Evolutionary conservation across 176 grass and related monocot species (phyloP), one percentile per base, ranked within the genome.

Genomic region (Dactylis glomerata): DNA sequence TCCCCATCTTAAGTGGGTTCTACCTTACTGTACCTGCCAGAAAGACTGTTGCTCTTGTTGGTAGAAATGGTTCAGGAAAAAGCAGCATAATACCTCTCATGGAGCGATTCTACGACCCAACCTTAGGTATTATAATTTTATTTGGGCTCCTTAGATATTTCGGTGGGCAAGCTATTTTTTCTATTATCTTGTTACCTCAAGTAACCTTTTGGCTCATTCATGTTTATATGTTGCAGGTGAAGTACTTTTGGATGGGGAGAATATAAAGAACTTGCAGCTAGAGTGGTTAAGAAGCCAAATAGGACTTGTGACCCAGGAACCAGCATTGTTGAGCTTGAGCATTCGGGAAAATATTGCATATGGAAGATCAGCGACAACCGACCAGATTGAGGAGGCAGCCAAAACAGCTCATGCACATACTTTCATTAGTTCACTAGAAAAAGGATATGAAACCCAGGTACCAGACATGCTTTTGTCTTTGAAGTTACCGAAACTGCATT

Each of bases 71-170:
- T 87, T 99, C 96, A 28, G 96, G 96, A 52, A 99, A 99, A 85
- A 99, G 96, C 89, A 99, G 96, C 79, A 99, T 99, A 85, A 99
- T 99, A 89, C 96, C 96, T 80, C 91, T 99, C 24, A 99, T 99
- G 96, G 96, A 99, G 54, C 93, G 93, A 66, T 99, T 99, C 91
- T 99, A 99, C 66, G 96, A 99, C 75, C 96, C 96, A 68, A 99
- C 96, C 41, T 90, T 99, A 94, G 96, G 96, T 98, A 88, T 90
- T 41, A 51, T 83, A 45, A 9, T 50, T 71, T 70, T 70, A 2
- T 69, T 24, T 70, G 67, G 36, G 10, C n/a, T 70, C 93, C 38
- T 89, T 98, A 90, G 92, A 92, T 98, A 85, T 86, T 46, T 36
- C 80, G 36, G 24, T 33, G 64, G n/a, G 44, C 22, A 61, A 56